Base-by-base conservation (phyloP, 1,284 basidiomycete species). In the Tilletia setariae region DNA sequence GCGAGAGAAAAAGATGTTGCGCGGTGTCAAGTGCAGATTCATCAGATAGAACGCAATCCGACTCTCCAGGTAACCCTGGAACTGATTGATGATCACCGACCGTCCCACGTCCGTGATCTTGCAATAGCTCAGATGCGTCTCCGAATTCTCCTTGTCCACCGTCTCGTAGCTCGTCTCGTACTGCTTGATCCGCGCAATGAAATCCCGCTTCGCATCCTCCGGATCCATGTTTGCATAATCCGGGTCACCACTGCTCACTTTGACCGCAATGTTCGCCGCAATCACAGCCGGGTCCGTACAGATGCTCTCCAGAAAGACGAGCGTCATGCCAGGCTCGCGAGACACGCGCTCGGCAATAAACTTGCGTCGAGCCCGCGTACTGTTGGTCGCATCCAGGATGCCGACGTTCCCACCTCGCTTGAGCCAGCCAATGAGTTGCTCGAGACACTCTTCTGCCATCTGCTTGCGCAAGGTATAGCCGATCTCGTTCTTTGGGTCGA, bases 151-250 rank as follows among this genome's bases (percentile, higher is more conserved):
- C 66, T 67, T 67, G 64, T 85, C 84, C 76, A 99, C 90, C 1
- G 94, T 91, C 84, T 99, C 91, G 82, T 99, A 99, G n/a, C 94
- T 90, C 68, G 89, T 87, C 83, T 98, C 94, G 82, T 99, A 99
- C 79, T 91, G 90, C 72, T 87, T 88, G 79, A 99, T 99, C 40
- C 96, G 90, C 69, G 89, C 89, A 72, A 92, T 84, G 83, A 99
- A 99, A 84, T 99, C 96, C 32, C 85, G 85, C 82, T 93, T 90
- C 44, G 96, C 96, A 67, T 89, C 87, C 79, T 94, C 92, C 25
- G 87, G 89, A 0, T 91, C 90, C 85, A 90, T 91, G 75, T 91
- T 90, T 76, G 91, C 90, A 85, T 99, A 99, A 84, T 99, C 96
- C 0, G 96, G 96, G 85, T 99, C 96, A 2, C 95, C 95, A 1